These are phyloP conservation scores for Metschnikowia kofuensis DNA, from an alignment of 805 yeast species.

Conservation along the genomic window DNA sequence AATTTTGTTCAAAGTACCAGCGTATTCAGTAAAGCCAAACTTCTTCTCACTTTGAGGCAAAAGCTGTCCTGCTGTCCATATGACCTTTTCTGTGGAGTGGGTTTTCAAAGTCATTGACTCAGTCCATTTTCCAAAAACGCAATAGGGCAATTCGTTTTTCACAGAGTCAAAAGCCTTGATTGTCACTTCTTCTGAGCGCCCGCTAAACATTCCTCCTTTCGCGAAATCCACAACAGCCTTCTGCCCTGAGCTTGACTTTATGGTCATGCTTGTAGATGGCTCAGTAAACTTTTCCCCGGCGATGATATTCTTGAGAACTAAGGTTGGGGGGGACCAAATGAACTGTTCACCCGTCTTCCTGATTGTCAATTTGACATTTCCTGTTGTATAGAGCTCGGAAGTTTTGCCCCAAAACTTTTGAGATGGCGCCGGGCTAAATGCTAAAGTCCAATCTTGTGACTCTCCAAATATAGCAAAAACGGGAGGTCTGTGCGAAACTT, in stretches of 20 bases:
- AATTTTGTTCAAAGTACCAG: conserved; percentile 78
- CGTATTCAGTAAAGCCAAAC: conserved; percentile 83
- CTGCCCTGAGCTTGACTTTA: conserved; percentile 66
- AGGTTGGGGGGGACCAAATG: conserved; percentile 80
- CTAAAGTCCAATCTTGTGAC: conserved; percentile 64
- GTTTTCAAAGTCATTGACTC: conserved; percentile 50
- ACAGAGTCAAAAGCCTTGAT: conserved; percentile 42
- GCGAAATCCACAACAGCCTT: conserved; percentile 73
- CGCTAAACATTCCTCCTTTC: conserved; percentile 79
- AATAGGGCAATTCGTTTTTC: conserved; percentile 36
- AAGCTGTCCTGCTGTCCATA: conserved; percentile 74
- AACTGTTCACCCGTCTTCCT: conserved; percentile 66
- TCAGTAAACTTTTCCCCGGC: conserved; percentile 96
- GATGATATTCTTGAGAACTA: conserved; percentile 77
- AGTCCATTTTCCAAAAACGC: conserved; percentile 84
- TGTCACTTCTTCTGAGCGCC: conserved; percentile 66
- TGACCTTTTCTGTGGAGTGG: conserved; percentile 37
- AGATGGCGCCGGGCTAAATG: conserved; percentile 64
- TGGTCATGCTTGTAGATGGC: conserved; percentile 67
- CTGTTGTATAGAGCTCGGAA: conserved; percentile 76
- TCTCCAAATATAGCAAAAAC: conserved; percentile 82
- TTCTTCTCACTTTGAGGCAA: conserved; percentile 57
- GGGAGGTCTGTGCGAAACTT: conserved; percentile 84
- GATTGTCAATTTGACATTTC: conserved; percentile 57
- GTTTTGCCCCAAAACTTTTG: conserved; percentile 97